Conservation (phyloP, 176 grass and related monocot genomes). For the Elaeis guineensis region DNA sequence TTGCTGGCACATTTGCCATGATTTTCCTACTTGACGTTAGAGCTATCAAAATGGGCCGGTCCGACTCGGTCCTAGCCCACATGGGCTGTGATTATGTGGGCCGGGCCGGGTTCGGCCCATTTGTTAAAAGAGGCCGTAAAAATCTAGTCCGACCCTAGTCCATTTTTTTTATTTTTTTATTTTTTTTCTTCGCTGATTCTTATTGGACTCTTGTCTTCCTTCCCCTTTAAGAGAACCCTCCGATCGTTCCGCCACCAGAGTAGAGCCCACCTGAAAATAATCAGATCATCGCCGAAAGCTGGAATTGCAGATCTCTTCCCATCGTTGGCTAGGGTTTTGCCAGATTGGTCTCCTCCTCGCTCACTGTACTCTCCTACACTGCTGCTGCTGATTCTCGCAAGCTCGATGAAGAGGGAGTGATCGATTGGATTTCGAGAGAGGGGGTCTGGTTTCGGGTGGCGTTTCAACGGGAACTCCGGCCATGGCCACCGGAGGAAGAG, state of each 20-base stretch:
- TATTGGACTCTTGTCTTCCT: too few relatives aligned
- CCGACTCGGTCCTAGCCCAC: too few relatives aligned
- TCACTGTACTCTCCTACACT: slow-evolving; percentile 12
- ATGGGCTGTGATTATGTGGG: too few relatives aligned
- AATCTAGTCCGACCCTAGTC: too few relatives aligned
- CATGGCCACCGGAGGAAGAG: slow-evolving; percentile 76
- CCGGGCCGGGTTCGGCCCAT: too few relatives aligned
- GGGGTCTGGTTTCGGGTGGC: not conserved
- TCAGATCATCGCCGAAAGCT: slow-evolving; percentile 5
- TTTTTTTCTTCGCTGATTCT: too few relatives aligned
- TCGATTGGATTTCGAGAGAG: not conserved
- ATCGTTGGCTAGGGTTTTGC: not conserved
- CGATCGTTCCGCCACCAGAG: slow-evolving; percentile 16
- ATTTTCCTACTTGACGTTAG: too few relatives aligned
- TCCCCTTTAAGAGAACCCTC: not conserved
- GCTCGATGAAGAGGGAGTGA: not conserved
- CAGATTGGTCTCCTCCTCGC: not conserved
- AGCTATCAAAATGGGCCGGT: too few relatives aligned
- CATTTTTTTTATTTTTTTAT: too few relatives aligned
- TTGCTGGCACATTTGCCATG: too few relatives aligned
- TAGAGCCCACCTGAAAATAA: slow-evolving; percentile 12
- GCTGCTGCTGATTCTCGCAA: slow-evolving; percentile 21
- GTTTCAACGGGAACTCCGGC: not conserved
- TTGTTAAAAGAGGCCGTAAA: too few relatives aligned
- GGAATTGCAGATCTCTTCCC: not conserved